phyloP scores from a whole-genome alignment of 1,284 basidiomycete genomes.

The Malassezia nana region DNA sequence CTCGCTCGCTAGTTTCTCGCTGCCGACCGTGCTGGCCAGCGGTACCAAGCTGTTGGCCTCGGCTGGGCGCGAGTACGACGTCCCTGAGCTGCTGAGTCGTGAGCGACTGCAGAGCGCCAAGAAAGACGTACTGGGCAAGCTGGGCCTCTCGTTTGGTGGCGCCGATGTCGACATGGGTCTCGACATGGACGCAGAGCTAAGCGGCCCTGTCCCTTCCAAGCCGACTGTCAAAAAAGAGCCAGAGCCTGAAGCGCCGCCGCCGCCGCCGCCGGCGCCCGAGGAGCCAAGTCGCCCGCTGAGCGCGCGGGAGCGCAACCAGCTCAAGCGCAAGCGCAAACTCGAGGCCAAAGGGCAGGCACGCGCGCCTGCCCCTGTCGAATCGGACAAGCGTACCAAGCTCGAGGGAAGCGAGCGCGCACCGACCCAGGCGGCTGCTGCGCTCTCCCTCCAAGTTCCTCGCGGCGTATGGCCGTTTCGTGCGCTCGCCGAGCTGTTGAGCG shows the following conservation, averaged over 20 bases:
- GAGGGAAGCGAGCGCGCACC: not conserved
- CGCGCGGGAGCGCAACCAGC: conserved; percentile 74
- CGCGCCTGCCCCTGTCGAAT: conserved; percentile 2
- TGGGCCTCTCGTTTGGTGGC: conserved; percentile 60
- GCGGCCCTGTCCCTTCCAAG: conserved; percentile 3
- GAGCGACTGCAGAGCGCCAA: conserved; percentile 66
- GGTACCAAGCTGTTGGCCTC: conserved; percentile 71
- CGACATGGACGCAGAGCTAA: conserved; percentile 48
- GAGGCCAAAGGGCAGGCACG: conserved; percentile 57
- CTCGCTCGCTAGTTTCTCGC: conserved; percentile 52
- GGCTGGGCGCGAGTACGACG: conserved; percentile 69
- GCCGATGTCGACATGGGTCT: conserved; percentile 59
- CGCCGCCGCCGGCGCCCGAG: conserved; percentile 8
- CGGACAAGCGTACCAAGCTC: conserved; percentile 15
- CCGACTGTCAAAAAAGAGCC: not conserved
- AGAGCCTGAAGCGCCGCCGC: conserved; percentile 4
- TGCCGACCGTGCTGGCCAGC: conserved; percentile 63
- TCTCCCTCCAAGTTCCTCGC: conserved; percentile 48
- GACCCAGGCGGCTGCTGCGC: conserved; percentile 18
- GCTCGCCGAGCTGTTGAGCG: conserved; percentile 68
- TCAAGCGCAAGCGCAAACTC: conserved; percentile 79
- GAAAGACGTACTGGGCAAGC: conserved; percentile 59
- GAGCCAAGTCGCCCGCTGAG: conserved; percentile 36
- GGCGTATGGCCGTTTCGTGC: conserved; percentile 84
- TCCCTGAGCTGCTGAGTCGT: conserved; percentile 34